A percentile compares a stretch with the other conserved stretches of the same genome.
phyloP scores from a whole-genome alignment of 768 basidiomycete species.

The Hypsizygus marmoreus region DNA sequence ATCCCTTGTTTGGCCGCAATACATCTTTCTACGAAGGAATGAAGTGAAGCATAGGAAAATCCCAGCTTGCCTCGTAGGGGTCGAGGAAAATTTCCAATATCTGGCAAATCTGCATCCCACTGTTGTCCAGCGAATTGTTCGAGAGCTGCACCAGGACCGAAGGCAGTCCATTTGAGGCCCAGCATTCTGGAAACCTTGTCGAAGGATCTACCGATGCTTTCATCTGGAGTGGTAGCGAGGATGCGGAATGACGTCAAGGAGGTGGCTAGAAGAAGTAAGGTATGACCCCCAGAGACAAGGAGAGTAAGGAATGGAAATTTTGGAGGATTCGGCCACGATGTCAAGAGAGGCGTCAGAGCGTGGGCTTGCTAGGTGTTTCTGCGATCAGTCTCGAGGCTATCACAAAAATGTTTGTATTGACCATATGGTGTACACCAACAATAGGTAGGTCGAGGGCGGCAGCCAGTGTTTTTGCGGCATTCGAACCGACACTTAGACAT shows the following conservation, averaged over 20 bases:
- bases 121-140: conserved; percentile 63
- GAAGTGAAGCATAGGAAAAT: conserved; percentile 83
- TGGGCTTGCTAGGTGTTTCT: conserved; percentile 77
- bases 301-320: conserved; percentile 86
- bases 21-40: conserved; percentile 66
- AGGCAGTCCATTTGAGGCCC: conserved; percentile 58
- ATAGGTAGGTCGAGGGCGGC: conserved; percentile 77
- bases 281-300: conserved; percentile 93
- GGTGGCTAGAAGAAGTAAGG: conserved; percentile 76
- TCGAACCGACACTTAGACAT: conserved; percentile 77
- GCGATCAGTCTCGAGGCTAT: not conserved
- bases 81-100: conserved; percentile 42
- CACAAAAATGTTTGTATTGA: conserved; percentile 29
- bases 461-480: conserved; percentile 85
- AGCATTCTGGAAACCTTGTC: conserved; percentile 83
- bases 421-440: conserved; percentile 96
- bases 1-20: conserved; percentile 47
- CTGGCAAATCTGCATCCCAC: conserved; percentile 25
- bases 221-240: conserved; percentile 74
- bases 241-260: conserved; percentile 61
- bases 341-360: conserved; percentile 79
- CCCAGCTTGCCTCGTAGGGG: conserved; percentile 55
- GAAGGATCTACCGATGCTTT: conserved; percentile 76
- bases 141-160: conserved; percentile 79
- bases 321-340: conserved; percentile 49